Base-by-base conservation (phyloP, 805 yeast species). In the Kuraishia cidri region DNA sequence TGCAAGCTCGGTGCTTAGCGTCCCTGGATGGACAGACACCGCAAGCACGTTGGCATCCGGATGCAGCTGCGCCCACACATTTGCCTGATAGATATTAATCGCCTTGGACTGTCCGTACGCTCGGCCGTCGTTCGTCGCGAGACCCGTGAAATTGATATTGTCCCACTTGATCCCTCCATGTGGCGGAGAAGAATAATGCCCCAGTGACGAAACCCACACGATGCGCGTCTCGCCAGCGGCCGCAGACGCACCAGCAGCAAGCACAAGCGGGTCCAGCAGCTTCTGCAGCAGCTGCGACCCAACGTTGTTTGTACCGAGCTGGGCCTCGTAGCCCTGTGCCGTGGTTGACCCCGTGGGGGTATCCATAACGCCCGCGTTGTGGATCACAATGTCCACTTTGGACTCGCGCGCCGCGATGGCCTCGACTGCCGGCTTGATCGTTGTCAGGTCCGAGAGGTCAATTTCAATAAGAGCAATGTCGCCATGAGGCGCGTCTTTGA, bases 261-360 rank as follows among this genome's bases (percentile, higher is more conserved):
- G 35, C 12, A 71, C 37, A 4, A 65, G 37, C 6, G 66, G 66
- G 17, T 51, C 53, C 30, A 67, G 43, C 17, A 54, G 44, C 34
- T 56, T 55, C 38, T 66, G 62, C 14, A 71, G 47, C n/a, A 67
- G 44, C 33, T 57, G 65, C 18, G 69, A 67, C 2, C 67, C 76
- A 11, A 72, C 40, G 13, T 46, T 58, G 44, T 71, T 72, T 13
- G 64, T 60, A 7, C 72, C 76, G 26, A 67, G 47, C 33, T 64
- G 69, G 24, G 53, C 34, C 32, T 71, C 76, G 35, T 52, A 58
- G 6, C 70, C 72, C 46, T 71, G 72, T 8, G 32, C 45, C 4
- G 74, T 58, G 21, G 36, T 37, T 6, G 60, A 40, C 1, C 57
- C 62, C 17, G 30, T 31, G 3, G 68, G 62, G 3, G 64, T 63